These are phyloP conservation scores for Lojkania enalia DNA, from an alignment of 2,329 filamentous ascomycete species.

Conservation along the genomic window DNA sequence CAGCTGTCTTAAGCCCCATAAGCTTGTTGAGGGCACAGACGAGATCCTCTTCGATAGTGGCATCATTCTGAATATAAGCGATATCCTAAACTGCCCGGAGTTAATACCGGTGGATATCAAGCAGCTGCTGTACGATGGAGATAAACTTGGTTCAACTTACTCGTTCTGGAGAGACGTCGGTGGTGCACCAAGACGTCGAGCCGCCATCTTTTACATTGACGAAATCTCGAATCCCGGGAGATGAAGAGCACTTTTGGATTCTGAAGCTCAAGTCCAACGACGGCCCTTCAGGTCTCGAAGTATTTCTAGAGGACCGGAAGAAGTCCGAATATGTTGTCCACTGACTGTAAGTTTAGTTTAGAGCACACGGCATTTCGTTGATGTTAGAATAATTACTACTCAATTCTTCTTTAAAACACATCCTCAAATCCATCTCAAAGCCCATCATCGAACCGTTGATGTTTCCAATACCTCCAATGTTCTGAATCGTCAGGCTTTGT, in stretches of 20 bases:
- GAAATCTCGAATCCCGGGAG: constrained; percentile 3
- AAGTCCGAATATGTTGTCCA: constrained; percentile 1
- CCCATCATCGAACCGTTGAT: constrained; percentile 1
- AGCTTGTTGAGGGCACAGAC: constrained; percentile 4
- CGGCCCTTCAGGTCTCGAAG: constrained; percentile 3
- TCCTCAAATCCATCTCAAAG: constrained; percentile 4
- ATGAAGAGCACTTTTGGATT: constrained; percentile 5
- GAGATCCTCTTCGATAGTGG: constrained; percentile 6
- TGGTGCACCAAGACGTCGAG: constrained; percentile 3
- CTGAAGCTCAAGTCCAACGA: constrained; percentile 3
- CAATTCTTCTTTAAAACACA: constrained; percentile 3
- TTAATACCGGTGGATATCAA: constrained; percentile 7
- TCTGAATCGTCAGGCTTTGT: constrained; percentile 4
- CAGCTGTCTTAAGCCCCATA: constrained; percentile 6
- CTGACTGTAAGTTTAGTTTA: constrained; percentile 6
- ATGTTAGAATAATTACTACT: constrained; percentile 4
- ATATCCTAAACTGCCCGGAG: constrained; percentile 7
- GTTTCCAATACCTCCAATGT: constrained; percentile 5
- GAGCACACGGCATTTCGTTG: constrained; percentile 1
- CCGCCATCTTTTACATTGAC: constrained; percentile 2
- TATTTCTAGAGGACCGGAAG: constrained; percentile 3
- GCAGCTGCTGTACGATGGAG: constrained; percentile 7
- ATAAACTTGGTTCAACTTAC: constrained; percentile 11
- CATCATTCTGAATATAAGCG: constrained; percentile 7
- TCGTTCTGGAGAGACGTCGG: constrained; percentile 5